These are phyloP conservation scores for Mortierella sp. DNA, from an alignment of 371 early-diverging fungal species.

Conservation along the genomic window DNA sequence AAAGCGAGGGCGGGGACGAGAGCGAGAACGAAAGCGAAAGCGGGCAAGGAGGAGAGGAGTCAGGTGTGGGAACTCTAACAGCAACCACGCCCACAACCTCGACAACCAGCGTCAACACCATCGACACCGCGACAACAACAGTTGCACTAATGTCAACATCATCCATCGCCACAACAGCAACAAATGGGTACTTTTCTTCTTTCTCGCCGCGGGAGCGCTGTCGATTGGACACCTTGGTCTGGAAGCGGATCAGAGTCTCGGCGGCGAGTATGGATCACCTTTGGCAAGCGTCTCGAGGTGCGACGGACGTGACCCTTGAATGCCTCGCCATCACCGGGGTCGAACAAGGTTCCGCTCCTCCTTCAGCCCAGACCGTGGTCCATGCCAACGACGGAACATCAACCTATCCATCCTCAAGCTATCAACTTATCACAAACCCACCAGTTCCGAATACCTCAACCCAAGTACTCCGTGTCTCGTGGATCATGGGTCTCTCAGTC, in stretches of 20 bases:
- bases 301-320: slow-evolving; percentile 17
- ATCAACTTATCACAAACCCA: not conserved
- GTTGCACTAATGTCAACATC: not conserved
- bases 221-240: slow-evolving; percentile 9
- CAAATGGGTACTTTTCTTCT: not conserved
- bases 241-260: slow-evolving; percentile 21
- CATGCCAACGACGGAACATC: not conserved
- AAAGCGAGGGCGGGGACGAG: not conserved
- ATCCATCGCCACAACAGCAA: not conserved
- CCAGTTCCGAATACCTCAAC: not conserved
- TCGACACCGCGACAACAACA: not conserved
- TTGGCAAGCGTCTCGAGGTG: slow-evolving; percentile 18
- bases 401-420: not conserved
- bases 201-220: not conserved
- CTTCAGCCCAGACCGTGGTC: not conserved
- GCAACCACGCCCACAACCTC: not conserved
- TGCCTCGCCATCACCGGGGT: slow-evolving; percentile 23
- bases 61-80: not conserved
- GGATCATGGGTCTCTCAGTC: slow-evolving; percentile 21
- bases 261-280: slow-evolving; percentile 6
- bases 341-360: not conserved
- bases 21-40: not conserved
- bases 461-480: slow-evolving; percentile 23
- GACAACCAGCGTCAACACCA: not conserved
- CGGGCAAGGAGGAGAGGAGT: not conserved